Conservation (phyloP, 495 filamentous ascomycete species). For the Penicillium soppii region DNA sequence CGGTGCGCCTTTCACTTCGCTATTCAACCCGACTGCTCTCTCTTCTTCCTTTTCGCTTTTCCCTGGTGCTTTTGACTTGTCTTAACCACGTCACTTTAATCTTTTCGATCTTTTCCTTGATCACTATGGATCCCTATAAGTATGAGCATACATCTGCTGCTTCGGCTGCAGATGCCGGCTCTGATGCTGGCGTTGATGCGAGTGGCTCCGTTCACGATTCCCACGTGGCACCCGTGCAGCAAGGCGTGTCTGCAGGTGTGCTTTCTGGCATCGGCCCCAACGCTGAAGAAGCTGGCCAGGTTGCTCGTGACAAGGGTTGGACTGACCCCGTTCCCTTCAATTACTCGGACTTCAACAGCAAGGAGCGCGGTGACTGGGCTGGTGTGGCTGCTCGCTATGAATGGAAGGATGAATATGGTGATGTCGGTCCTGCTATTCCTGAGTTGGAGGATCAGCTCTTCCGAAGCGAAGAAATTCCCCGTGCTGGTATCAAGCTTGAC, state of each 20-base stretch:
- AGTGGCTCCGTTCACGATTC: background rate
- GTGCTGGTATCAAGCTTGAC: conserved; percentile 40
- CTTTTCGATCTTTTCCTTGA: too few species aligned
- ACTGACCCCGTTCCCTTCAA: conserved; percentile 48
- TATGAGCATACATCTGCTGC: too few species aligned
- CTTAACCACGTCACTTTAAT: too few species aligned
- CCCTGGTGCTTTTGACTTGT: too few species aligned
- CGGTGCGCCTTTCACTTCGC: too few species aligned
- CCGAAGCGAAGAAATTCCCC: conserved; percentile 45
- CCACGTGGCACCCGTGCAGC: background rate
- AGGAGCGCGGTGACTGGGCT: conserved; percentile 47
- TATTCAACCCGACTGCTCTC: too few species aligned
- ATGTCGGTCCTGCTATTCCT: conserved; percentile 68
- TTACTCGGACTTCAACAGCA: conserved; percentile 42
- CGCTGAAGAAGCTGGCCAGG: background rate
- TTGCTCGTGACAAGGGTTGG: conserved; percentile 53
- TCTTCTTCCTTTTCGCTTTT: too few species aligned
- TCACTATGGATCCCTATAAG: too few species aligned
- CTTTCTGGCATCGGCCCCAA: background rate
- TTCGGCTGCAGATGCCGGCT: background rate
- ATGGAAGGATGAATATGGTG: conserved; percentile 82
- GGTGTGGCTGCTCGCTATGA: conserved; percentile 68
- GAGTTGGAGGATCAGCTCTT: conserved; percentile 76
- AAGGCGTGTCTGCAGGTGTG: background rate
- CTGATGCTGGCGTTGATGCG: background rate